Evolutionary conservation across 1,284 basidiomycete species (phyloP).

Genomic region (Cystobasidium pallidum): DNA sequence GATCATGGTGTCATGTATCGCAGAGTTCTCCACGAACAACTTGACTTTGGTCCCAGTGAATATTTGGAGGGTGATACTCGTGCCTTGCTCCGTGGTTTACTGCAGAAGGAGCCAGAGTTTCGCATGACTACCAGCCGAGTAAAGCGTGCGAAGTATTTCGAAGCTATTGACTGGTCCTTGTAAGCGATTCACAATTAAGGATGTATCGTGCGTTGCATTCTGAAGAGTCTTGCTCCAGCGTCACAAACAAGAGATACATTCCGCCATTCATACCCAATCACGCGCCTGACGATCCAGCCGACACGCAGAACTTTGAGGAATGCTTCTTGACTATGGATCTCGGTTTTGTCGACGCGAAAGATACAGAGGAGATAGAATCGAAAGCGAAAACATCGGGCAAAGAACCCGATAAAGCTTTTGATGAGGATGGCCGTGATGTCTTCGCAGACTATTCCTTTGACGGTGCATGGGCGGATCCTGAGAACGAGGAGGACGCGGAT

Average conservation of each 20-base stretch:
- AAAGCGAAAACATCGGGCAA: slow-evolving; percentile 25
- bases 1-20: slow-evolving; percentile 95
- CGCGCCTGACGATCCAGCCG: slow-evolving; percentile 87
- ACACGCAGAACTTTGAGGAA: slow-evolving; percentile 97
- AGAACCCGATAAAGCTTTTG: slow-evolving; percentile 41
- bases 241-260: slow-evolving; percentile 91
- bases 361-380: slow-evolving; percentile 27
- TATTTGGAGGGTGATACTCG: slow-evolving; percentile 92
- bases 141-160: slow-evolving; percentile 93
- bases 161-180: slow-evolving; percentile 67
- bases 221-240: slow-evolving; percentile 64
- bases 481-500: slow-evolving; percentile 10
- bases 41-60: slow-evolving; percentile 77
- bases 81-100: slow-evolving; percentile 86
- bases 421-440: slow-evolving; percentile 44
- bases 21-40: slow-evolving; percentile 80
- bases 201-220: slow-evolving; percentile 58
- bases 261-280: slow-evolving; percentile 97
- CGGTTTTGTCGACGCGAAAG: slow-evolving; percentile 40
- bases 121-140: slow-evolving; percentile 90
- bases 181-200: slow-evolving; percentile 5
- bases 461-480: slow-evolving; percentile 11
- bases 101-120: slow-evolving; percentile 87
- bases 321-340: slow-evolving; percentile 75
- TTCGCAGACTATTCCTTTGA: slow-evolving; percentile 45